Evolutionary conservation across 805 yeast genomes (phyloP).

Genomic region (Barnettozyma populi): DNA sequence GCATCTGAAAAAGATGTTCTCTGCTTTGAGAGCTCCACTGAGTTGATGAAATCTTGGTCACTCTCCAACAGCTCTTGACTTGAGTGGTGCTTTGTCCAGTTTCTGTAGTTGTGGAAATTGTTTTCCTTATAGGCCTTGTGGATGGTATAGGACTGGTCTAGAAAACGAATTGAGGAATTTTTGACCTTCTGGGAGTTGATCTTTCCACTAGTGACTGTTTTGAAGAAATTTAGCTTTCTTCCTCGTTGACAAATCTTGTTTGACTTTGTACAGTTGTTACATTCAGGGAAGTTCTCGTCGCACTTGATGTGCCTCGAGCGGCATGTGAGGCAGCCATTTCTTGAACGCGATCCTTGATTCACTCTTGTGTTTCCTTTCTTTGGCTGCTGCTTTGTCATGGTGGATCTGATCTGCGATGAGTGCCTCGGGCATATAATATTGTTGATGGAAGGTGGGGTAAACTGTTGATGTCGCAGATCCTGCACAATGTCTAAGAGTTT

Average conservation of each 20-base stretch:
- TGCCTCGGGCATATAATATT: not conserved
- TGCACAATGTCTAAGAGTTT: not conserved
- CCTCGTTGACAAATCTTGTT: slow-evolving; percentile 44
- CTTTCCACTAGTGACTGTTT: slow-evolving; percentile 7
- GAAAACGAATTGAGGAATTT: slow-evolving; percentile 4
- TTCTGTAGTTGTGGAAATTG: slow-evolving; percentile 16
- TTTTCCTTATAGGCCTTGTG: slow-evolving; percentile 15
- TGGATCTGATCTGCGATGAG: slow-evolving; percentile 2
- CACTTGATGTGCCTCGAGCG: slow-evolving; percentile 58
- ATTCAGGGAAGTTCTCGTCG: slow-evolving; percentile 51
- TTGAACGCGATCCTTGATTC: slow-evolving; percentile 18
- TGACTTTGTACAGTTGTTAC: slow-evolving; percentile 46
- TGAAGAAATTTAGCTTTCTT: slow-evolving; percentile 40
- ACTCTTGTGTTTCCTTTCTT: not conserved
- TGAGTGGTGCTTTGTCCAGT: slow-evolving; percentile 16
- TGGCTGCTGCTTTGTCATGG: not conserved
- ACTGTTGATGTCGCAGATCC: not conserved
- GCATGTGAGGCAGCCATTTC: slow-evolving; percentile 52
- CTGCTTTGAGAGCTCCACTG: not conserved
- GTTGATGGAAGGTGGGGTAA: not conserved
- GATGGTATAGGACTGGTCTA: slow-evolving; percentile 21
- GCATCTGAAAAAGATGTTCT: not conserved
- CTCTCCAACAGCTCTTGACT: slow-evolving; percentile 15
- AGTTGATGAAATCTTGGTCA: slow-evolving; percentile 14
- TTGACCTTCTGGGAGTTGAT: not conserved